Conservation (phyloP, 768 basidiomycete genomes). For the Mycena maculata region DNA sequence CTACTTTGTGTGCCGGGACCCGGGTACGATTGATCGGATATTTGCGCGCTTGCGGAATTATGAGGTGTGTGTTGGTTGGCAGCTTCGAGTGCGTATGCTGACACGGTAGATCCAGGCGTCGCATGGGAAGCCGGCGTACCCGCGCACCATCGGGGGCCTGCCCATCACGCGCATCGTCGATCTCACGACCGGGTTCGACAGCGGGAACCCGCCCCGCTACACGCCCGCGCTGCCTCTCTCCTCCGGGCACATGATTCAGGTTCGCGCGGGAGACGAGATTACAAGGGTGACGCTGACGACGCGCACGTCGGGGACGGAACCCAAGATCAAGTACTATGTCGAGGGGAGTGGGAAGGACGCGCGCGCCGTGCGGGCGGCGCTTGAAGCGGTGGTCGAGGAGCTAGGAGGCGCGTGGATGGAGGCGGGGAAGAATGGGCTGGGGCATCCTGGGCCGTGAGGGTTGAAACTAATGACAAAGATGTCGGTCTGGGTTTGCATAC, state of each 20-base stretch:
- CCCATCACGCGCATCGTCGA: slow-evolving; percentile 75
- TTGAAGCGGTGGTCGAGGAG: slow-evolving; percentile 70
- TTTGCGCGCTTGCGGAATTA: slow-evolving; percentile 75
- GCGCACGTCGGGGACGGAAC: slow-evolving; percentile 90
- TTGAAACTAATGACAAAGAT: background rate
- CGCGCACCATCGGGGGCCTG: slow-evolving; percentile 68
- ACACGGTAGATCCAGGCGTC: slow-evolving; percentile 30
- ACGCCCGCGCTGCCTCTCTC: slow-evolving; percentile 75
- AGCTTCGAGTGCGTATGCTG: background rate
- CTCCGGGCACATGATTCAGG: slow-evolving; percentile 88
- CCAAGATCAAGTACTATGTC: slow-evolving; percentile 94
- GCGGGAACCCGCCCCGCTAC: slow-evolving; percentile 73
- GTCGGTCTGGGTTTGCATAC: background rate
- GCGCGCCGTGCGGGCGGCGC: slow-evolving; percentile 56
- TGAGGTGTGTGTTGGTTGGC: slow-evolving; percentile 52
- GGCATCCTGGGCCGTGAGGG: slow-evolving; percentile 35
- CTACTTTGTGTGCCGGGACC: slow-evolving; percentile 82
- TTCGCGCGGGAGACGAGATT: slow-evolving; percentile 62
- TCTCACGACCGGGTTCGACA: slow-evolving; percentile 83
- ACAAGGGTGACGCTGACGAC: slow-evolving; percentile 75
- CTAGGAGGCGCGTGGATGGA: slow-evolving; percentile 78
- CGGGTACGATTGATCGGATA: slow-evolving; percentile 72
- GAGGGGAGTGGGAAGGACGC: slow-evolving; percentile 77
- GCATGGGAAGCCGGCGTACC: slow-evolving; percentile 59
- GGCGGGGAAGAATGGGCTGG: slow-evolving; percentile 62